Evolutionary conservation across 2,329 filamentous ascomycete species (phyloP), one percentile per base, ranked within the genome.

Genomic region (Trichoderma guizhouense): DNA sequence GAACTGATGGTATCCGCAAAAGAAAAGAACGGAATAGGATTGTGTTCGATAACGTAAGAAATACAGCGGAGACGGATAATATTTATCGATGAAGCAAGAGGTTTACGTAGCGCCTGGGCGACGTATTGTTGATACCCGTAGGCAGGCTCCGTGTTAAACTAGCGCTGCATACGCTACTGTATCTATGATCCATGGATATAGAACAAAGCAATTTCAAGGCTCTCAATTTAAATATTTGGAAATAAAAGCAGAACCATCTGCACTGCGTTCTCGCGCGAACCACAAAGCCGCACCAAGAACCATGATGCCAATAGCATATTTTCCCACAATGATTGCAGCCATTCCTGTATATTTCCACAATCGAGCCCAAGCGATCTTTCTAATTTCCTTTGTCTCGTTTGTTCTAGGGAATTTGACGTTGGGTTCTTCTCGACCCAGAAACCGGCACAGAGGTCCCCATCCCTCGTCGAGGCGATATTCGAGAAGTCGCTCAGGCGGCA

Each of bases 381-480:
- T 62, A 30, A 78, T 21, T 58, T 75, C 76, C 2, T 74, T 75
- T 8, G 75, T 73, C 71, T 81, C 79, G 15, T 82, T 82, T 1
- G 79, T 74, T 71, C 75, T 75, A 0, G 80, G 81, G 47, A 82
- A 82, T 47, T 76, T 73, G 2, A 71, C 73, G 4, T 76, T 75
- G 0, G 82, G 82, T 14, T 80, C 72, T 1, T 76, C 73, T 55
- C 79, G 80, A 0, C 65, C 81, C 15, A 83, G 68, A 60, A 83
- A 83, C 30, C 76, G 71, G 65, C 81, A 83, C 8, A 83, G 74
- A 3, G 82, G 80, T 18, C 39, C 78, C 81, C 81, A 83, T 1
- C 82, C 82, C 2, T 80, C 75, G 0, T 74, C 76, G 58, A 82
- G 66, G 1, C 72, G 72, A 71, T 79, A 83, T 65, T 80, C 76